Conservation (phyloP, 2,329 filamentous ascomycete genomes). For the Epichloe festucae region DNA sequence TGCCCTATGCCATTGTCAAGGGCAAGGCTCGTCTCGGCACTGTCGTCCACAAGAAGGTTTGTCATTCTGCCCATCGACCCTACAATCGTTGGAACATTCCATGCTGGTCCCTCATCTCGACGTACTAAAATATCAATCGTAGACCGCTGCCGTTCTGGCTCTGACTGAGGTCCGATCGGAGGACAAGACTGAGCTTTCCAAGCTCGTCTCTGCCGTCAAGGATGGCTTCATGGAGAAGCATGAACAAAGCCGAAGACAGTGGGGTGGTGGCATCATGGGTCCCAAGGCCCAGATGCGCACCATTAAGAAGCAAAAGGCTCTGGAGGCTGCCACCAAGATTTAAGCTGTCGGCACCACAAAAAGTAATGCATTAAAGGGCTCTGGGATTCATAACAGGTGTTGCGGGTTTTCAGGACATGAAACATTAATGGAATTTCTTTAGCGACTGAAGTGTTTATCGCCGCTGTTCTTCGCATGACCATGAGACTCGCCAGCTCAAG, state of each 20-base stretch:
- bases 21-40: slow-evolving; percentile 98
- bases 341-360: slow-evolving; percentile 39
- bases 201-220: slow-evolving; percentile 93
- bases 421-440: slow-evolving; percentile 28
- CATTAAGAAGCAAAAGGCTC: slow-evolving; percentile 84
- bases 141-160: slow-evolving; percentile 93
- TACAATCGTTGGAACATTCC: too few relatives aligned
- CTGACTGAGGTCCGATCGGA: slow-evolving; percentile 93
- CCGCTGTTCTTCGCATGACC: slow-evolving; percentile 7
- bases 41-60: slow-evolving; percentile 97
- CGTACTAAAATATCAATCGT: not conserved
- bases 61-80: slow-evolving; percentile 8
- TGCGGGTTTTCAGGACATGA: slow-evolving; percentile 28
- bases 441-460: slow-evolving; percentile 16
- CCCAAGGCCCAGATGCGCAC: slow-evolving; percentile 73
- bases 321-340: slow-evolving; percentile 95
- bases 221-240: slow-evolving; percentile 95
- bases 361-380: slow-evolving; percentile 24
- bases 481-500: not conserved
- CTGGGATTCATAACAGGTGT: slow-evolving; percentile 24
- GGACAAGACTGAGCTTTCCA: slow-evolving; percentile 97
- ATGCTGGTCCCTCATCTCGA: not conserved
- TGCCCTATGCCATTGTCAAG: slow-evolving; percentile 98
- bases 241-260: slow-evolving; percentile 81
- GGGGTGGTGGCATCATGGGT: slow-evolving; percentile 99